Percentiles rank a stretch among this genome's conserved stretches.
Conservation (phyloP, 176 grass and related monocot species). For the Eragrostis nindensis region DNA sequence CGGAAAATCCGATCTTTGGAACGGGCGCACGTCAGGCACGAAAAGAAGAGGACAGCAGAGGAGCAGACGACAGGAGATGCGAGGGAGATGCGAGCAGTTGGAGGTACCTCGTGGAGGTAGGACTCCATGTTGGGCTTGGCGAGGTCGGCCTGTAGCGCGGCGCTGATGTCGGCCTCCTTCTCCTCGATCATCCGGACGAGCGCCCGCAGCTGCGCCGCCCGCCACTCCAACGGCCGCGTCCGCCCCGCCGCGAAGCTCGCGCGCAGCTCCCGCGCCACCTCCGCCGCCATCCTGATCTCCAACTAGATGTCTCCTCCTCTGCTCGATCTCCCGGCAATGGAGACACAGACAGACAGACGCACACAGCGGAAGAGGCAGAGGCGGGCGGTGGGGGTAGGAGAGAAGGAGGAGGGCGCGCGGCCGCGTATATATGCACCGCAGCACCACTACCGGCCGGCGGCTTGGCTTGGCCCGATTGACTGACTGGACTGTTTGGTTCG, state of each 20-base stretch:
- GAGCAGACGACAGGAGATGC: background rate
- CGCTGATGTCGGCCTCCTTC: constrained; percentile 71
- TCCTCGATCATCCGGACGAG: constrained; percentile 66
- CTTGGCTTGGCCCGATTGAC: background rate
- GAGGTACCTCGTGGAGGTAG: constrained; percentile 86
- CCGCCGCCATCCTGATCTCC: constrained; percentile 27
- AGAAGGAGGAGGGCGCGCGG: background rate
- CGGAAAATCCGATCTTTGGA: too few species aligned
- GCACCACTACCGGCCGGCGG: background rate
- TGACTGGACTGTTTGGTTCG: constrained; percentile 35
- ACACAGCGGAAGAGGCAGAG: background rate
- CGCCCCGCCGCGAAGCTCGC: constrained; percentile 56
- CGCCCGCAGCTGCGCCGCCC: constrained; percentile 59
- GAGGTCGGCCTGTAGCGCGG: constrained; percentile 73
- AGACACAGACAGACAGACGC: too few species aligned
- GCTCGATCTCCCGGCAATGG: background rate
- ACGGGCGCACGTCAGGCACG: too few species aligned
- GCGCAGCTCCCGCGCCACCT: constrained; percentile 47
- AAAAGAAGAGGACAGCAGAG: too few species aligned
- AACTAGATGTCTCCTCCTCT: background rate
- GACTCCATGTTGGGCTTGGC: constrained; percentile 79
- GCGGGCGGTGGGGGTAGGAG: background rate
- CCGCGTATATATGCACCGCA: background rate
- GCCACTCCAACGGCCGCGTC: constrained; percentile 77
- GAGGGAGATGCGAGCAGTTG: too few species aligned